These are phyloP conservation scores for Dryas alaskensis DNA, from an alignment of 306 rosid species.

Conservation along the genomic window DNA sequence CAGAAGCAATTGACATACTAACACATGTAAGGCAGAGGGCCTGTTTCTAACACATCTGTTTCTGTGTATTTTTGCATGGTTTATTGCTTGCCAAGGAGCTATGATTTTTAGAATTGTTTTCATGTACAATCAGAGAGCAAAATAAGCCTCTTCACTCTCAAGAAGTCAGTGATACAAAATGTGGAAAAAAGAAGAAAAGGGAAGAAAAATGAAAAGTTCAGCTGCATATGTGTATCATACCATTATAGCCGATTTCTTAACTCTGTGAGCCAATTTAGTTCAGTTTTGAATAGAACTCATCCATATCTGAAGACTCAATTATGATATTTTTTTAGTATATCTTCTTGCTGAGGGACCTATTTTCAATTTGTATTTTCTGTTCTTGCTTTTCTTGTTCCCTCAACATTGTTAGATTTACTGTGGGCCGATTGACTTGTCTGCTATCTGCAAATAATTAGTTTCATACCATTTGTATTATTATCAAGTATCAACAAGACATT, in stretches of 20 bases:
- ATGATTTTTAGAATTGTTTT: neutral
- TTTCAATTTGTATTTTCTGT: too few relatives aligned
- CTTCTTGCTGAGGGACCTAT: too few relatives aligned
- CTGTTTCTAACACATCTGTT: neutral
- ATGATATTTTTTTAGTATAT: too few relatives aligned
- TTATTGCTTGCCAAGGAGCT: neutral
- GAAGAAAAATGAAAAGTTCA: neutral
- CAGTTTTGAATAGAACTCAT: neutral
- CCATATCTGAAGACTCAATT: neutral
- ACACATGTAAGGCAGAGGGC: neutral
- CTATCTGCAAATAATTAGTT: neutral
- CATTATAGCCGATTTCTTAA: neutral
- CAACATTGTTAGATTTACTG: neutral
- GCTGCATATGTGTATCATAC: neutral
- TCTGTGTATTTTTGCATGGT: neutral
- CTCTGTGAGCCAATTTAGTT: neutral
- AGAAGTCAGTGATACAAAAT: neutral
- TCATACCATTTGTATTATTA: neutral
- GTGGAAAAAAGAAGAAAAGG: neutral
- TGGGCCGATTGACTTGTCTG: neutral
- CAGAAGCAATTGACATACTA: neutral
- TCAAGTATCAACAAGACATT: neutral
- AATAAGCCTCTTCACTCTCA: neutral
- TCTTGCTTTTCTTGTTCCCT: neutral
- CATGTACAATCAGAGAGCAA: neutral